Percentiles rank a stretch among this genome's conserved stretches.
Evolutionary conservation across 768 basidiomycete species (phyloP).

Genomic region (Cystobasidium ongulense): DNA sequence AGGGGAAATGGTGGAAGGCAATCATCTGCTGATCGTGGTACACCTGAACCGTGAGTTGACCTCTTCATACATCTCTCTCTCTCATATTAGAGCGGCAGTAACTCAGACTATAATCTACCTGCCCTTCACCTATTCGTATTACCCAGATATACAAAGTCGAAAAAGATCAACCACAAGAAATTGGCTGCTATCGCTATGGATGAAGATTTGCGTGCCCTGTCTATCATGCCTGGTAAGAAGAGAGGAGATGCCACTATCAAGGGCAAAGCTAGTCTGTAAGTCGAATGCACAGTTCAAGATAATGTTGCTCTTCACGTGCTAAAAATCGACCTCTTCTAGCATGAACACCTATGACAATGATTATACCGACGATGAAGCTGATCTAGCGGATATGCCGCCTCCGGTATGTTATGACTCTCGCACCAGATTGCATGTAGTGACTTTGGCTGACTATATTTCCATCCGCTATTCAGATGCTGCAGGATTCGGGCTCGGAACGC

Average conservation of each 20-base stretch:
- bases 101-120: too few species aligned
- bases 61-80: neutral
- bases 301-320: neutral
- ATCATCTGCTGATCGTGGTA: neutral
- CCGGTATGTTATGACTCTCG: neutral
- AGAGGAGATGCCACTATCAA: neutral
- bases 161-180: constrained; percentile 1
- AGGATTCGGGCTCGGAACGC: neutral
- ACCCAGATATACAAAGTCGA: neutral
- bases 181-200: neutral
- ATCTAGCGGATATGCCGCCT: neutral
- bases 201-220: neutral
- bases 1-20: too few species aligned
- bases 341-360: neutral
- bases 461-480: neutral
- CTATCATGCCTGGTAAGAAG: neutral
- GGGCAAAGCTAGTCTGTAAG: neutral
- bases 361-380: constrained; percentile 1
- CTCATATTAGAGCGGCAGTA: too few species aligned
- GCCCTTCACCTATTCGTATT: too few species aligned
- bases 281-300: neutral
- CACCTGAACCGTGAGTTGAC: neutral
- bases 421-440: too few species aligned
- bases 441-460: too few species aligned
- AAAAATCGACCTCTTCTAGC: neutral